Base-by-base conservation (phyloP, 345 rosid genomes). In the Heritiera fomes region DNA sequence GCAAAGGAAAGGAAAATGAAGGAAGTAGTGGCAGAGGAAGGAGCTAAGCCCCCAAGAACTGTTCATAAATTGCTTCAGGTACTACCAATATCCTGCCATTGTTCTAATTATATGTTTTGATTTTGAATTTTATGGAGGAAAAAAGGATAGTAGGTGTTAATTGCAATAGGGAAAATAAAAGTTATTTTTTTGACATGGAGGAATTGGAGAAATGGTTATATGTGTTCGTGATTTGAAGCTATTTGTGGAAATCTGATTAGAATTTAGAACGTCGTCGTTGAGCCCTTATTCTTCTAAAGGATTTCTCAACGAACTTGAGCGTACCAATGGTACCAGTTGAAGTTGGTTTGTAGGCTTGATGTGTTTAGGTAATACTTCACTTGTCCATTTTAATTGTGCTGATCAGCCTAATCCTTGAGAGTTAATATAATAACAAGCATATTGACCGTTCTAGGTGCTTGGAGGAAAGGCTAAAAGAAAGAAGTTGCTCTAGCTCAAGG, bases 41-140 rank as follows among this genome's bases (percentile, higher is more conserved):
- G 80, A 38, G 83, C 80, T 65, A 82, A 86, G 59, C 87, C 88
- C 38, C 87, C 87, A 38, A 82, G 93, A 83, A 87, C 91, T 17
- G 91, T 91, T 40, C 98, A 95, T 83, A 90, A 82, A 86, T 85
- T 91, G 78, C 95, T 93, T 80, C 95, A 93, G 97, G 98, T 93
- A 69, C 56, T 5, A 40, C 3, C 78, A 15, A 61, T 47, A 43
- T 40, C 14, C 23, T 75, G 41, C 53, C n/a, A 12, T 83, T 73
- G 74, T 60, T 74, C 76, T 40, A 5, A 43, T 13, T 34, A 34
- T 61, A 53, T 58, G 5, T 14, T 71, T 63, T 61, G 32, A 6
- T 56, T 34, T 34, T 34, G 38, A 34, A 34, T 61, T 41, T 10
- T 11, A 13, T 65, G 18, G 40, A 12, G 34, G 72, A 20, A 52